Base-by-base conservation (phyloP, 768 basidiomycete species). In the Tremella yokohamensis region DNA sequence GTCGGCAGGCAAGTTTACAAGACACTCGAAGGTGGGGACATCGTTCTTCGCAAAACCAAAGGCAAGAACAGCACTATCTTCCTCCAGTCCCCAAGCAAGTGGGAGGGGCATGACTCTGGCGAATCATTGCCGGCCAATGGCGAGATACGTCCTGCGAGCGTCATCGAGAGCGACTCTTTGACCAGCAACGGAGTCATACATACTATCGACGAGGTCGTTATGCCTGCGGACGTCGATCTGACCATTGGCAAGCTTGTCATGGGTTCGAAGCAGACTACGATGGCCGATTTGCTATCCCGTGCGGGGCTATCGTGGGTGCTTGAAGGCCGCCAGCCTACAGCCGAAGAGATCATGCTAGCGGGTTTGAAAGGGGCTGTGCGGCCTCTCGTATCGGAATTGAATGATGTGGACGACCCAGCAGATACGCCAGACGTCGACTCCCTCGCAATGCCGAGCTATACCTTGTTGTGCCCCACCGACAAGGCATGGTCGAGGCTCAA, bases 121-220 rank as follows among this genome's bases (percentile, higher is more conserved):
- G 64, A 68, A 24, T 11, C 38, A 19, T 40, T 74, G 24, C 61
- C 76, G 39, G 65, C 68, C 18, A 79, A 79, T 59, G 78, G 79
- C n/a, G 78, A 78, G 53, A 58, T 64, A 8, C 58, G 73, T 11
- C 67, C 68, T 8, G 75, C 73, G 0, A 54, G 40, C 13, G 56
- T 80, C 49, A 56, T 66, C n/a, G 62, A 70, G 15, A 56, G 52
- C 11, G 74, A 98, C 75, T 78, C 84, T 38, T 82, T 99, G 52
- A 96, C 93, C 0, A 79, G 84, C 61, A 96, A 91, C 8, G 96
- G 96, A 20, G 90, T 88, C 34, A 83, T 97, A 42, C 94, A 98
- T 75, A 87, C 90, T 66, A 79, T 98, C 57, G 79, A 80, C 60
- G 69, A 73, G 34, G 78, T 80, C 20, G 58, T 76, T 39, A 83